These are phyloP conservation scores for Lepidium sativum DNA, from an alignment of 345 rosid species.

Conservation along the genomic window DNA sequence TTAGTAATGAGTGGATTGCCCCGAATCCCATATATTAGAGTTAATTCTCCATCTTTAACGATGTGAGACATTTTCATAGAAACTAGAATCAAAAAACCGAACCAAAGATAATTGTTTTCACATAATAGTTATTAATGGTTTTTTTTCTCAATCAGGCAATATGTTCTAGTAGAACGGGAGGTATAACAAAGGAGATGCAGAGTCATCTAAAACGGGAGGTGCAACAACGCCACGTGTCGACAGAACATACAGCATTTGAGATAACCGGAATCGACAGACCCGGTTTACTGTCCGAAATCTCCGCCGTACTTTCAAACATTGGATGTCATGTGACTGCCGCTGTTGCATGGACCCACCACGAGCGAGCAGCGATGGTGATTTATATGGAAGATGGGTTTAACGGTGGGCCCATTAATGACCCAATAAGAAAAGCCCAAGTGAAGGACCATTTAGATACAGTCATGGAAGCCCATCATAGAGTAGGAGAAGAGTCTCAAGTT, in stretches of 20 bases:
- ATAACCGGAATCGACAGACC: constrained; percentile 62
- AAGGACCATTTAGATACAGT: constrained; percentile 52
- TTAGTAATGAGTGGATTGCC: no score
- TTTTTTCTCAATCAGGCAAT: constrained; percentile 38
- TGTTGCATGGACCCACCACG: constrained; percentile 80
- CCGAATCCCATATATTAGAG: no score
- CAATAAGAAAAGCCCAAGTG: constrained; percentile 34
- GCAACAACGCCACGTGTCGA: constrained; percentile 45
- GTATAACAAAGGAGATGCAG: constrained; percentile 36
- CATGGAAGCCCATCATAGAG: constrained; percentile 54
- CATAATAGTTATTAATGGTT: no score
- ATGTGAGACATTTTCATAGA: no score
- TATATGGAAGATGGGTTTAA: constrained; percentile 52
- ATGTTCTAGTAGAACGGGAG: constrained; percentile 42
- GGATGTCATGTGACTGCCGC: constrained; percentile 62
- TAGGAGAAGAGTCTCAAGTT: constrained; percentile 32
- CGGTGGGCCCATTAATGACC: constrained; percentile 52
- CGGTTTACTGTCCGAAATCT: constrained; percentile 75
- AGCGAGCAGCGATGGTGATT: constrained; percentile 56
- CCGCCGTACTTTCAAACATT: constrained; percentile 54
- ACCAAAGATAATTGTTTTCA: no score
- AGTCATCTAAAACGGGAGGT: constrained; percentile 38
- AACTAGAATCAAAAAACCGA: no score
- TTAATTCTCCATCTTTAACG: no score
- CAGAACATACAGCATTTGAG: constrained; percentile 71